Evolutionary conservation across 768 basidiomycete species (phyloP), one percentile per base, ranked within the genome.

Genomic region (Myochromella boudieri): DNA sequence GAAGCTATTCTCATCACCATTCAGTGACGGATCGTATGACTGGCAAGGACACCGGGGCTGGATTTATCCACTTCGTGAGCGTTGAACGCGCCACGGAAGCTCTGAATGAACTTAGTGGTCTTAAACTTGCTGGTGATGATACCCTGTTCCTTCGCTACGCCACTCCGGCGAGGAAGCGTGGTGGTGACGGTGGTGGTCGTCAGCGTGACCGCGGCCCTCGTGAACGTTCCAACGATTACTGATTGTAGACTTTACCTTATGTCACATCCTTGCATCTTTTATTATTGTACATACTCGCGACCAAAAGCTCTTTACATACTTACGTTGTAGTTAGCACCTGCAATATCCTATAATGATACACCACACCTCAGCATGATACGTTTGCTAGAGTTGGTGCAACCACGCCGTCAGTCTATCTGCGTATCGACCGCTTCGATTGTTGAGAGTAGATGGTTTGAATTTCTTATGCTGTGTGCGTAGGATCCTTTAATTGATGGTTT

Each of bases 1-100:
- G 26, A 11, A 40, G 33, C 14, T 21, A 6, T 37, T 11, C n/a
- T 12, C 32, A 48, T 9, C 37, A 4, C 29, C 27, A n/a, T 47
- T 49, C 11, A 74, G 68, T 69, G 51, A 68, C 65, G 49, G 57
- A 62, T 49, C 60, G 46, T n/a, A 49, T 63, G 18, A 68, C 60
- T 0, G 67, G 69, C 21, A 56, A 55, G 12, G 46, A 48, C 8
- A 58, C 46, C n/a, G 61, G 64, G 5, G 63, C 53, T 3, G 80
- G 75, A 20, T 85, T 82, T 64, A 58, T 86, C 45, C 72, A 81
- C 49, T 84, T 86, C 59, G 63, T 52, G 37, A 55, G 60, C 45
- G 61, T 71, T 38, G 66, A 75, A n/a, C 47, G 60, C 3, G 79
- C 84, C 6, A 70, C 70, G 27, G 65, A 72, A 48, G 84, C 76